Evolutionary conservation across 2,329 filamentous ascomycete genomes (phyloP).

Genomic region (Colletotrichum lindemuthianum): DNA sequence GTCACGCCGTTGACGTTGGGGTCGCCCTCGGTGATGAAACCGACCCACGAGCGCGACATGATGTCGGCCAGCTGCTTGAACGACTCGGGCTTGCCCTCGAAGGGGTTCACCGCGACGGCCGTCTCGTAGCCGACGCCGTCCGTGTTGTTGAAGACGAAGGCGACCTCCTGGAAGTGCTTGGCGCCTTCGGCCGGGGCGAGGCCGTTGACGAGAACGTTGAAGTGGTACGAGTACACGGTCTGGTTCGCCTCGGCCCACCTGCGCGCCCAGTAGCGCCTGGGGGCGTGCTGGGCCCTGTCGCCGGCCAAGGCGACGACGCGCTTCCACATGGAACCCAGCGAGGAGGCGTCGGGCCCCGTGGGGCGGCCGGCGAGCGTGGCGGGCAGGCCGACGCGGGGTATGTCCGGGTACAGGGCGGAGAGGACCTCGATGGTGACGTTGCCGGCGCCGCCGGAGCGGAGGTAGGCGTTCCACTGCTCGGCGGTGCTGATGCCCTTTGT

Average conservation of each 20-base stretch:
- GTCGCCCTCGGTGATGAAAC: slow-evolving; percentile 57
- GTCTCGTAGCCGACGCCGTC: slow-evolving; percentile 58
- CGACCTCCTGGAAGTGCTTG: slow-evolving; percentile 44
- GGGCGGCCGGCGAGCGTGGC: slow-evolving; percentile 49
- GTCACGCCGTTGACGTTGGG: slow-evolving; percentile 48
- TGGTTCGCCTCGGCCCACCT: slow-evolving; percentile 58
- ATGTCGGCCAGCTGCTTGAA: slow-evolving; percentile 54
- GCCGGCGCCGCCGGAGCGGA: slow-evolving; percentile 42
- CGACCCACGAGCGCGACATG: slow-evolving; percentile 63
- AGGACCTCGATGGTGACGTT: slow-evolving; percentile 46
- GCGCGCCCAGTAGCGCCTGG: slow-evolving; percentile 62
- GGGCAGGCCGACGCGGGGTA: slow-evolving; percentile 59
- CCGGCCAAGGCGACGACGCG: slow-evolving; percentile 64
- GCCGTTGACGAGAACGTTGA: slow-evolving; percentile 48
- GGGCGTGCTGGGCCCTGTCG: slow-evolving; percentile 65
- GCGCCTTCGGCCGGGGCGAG: slow-evolving; percentile 38
- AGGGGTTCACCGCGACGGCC: slow-evolving; percentile 54
- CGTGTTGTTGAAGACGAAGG: slow-evolving; percentile 61
- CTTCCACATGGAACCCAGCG: slow-evolving; percentile 60
- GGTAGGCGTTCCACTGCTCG: slow-evolving; percentile 57
- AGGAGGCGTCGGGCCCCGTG: slow-evolving; percentile 33
- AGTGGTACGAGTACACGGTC: slow-evolving; percentile 65
- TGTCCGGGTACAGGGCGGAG: slow-evolving; percentile 60
- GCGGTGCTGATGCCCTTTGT: slow-evolving; percentile 64
- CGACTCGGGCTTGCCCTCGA: slow-evolving; percentile 52